Evolutionary conservation across 2,329 filamentous ascomycete genomes (phyloP), one percentile per base, ranked within the genome.

Genomic region (Davidsoniella neocaledoniae): DNA sequence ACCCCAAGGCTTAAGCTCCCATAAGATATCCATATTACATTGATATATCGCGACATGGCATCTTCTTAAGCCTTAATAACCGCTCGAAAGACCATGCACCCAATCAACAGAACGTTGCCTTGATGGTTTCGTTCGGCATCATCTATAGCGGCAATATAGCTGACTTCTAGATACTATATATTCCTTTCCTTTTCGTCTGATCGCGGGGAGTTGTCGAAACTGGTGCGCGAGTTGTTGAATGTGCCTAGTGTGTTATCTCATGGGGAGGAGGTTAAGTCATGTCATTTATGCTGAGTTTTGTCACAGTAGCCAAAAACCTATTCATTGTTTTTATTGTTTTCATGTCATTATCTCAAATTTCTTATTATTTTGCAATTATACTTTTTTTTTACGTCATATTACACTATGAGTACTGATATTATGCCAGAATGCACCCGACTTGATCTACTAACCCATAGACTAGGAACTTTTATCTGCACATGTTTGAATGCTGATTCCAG

Each of bases 401-500:
- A 33, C 29, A 17, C n/a, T 5, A 43, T 43, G 12, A 7, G 12
- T 21, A 41, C 39, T 41, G 5, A 5, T 17, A 14, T 7, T 43
- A 14, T 43, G 12, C 19, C 6, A 14, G 10, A 43, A 26, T 43
- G 39, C 16, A 23, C 21, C 16, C n/a, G n/a, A 9, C 16, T 5
- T 19, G 6, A 14, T 42, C 39, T 19, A 23, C 25, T 3, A 9
- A 14, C 16, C 5, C 29, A 2, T 23, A 23, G 21, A 5, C 21
- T 1, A 23, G 2, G 3, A 12, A 3, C 19, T 17, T 5, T 12
- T 53, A 23, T 64, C 61, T 7, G 59, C 59, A 54, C 68, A 71
- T 2, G 67, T 66, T 58, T 76, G 74, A 25, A 68, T 56, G 1
- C 68, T 70, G 3, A 72, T 59, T 33, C 67, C 72, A 21, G 63